These are phyloP conservation scores for Drechslerella coelobrocha DNA, from an alignment of 2,329 filamentous ascomycete species.

Conservation along the genomic window DNA sequence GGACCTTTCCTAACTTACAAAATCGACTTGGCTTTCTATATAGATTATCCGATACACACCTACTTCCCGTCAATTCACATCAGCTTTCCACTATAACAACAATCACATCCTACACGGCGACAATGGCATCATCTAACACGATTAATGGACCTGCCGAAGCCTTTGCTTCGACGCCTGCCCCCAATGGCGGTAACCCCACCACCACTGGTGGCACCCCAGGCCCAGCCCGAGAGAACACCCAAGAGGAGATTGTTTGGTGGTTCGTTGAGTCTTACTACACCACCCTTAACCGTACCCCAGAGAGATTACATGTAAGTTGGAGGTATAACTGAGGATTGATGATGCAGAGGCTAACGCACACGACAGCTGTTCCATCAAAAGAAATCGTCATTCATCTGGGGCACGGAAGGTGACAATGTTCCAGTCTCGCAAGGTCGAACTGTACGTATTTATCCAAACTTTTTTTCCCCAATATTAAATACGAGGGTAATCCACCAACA, in stretches of 20 bases:
- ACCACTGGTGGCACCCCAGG: constrained; percentile 56
- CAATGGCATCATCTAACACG: constrained; percentile 53
- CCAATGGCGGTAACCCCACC: constrained; percentile 56
- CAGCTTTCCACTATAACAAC: neutral
- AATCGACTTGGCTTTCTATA: no score
- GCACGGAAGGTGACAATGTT: constrained; percentile 86
- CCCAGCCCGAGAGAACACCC: constrained; percentile 65
- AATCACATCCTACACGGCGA: constrained; percentile 12
- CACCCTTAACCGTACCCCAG: constrained; percentile 89
- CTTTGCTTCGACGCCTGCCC: constrained; percentile 56
- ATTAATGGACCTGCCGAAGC: constrained; percentile 56
- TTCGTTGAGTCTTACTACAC: constrained; percentile 99
- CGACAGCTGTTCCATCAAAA: constrained; percentile 90
- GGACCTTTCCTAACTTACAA: no score
- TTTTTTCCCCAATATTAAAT: neutral
- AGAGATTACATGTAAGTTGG: constrained; percentile 76
- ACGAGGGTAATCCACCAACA: neutral
- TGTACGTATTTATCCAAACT: constrained; percentile 66
- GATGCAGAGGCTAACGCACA: constrained; percentile 50
- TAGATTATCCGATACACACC: no score
- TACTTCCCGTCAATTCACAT: neutral
- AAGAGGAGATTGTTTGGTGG: constrained; percentile 98
- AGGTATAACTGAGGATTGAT: constrained; percentile 7
- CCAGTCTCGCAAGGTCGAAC: constrained; percentile 84
- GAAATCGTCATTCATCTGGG: constrained; percentile 91